A percentile compares a stretch with the other conserved stretches of the same genome.
phyloP scores from a whole-genome alignment of 2,329 filamentous ascomycete species.

The Ophiocordyceps camponoti-floridani region DNA sequence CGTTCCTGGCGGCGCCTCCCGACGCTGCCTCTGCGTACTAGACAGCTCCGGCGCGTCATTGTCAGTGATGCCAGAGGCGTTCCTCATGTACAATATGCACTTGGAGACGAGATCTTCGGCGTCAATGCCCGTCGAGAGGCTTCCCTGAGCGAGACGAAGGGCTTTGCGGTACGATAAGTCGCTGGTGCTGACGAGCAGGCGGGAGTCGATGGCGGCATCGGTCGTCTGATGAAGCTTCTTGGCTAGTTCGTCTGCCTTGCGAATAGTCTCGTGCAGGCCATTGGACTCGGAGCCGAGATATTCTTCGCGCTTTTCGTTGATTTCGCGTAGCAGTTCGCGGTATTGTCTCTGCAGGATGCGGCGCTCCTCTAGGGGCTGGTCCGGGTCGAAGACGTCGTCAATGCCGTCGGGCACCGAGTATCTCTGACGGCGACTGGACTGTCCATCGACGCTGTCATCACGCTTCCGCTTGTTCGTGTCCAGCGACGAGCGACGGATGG shows the following conservation, averaged over 20 bases:
- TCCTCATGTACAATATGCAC: constrained; percentile 73
- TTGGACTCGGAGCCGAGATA: constrained; percentile 47
- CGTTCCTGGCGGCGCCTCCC: constrained; percentile 9
- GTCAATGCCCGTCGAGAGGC: constrained; percentile 58
- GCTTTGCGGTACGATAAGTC: constrained; percentile 70
- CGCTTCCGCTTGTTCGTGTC: constrained; percentile 14
- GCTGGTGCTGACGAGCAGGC: constrained; percentile 64
- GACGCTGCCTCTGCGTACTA: constrained; percentile 27
- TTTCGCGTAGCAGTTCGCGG: constrained; percentile 43
- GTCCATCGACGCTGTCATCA: constrained; percentile 7
- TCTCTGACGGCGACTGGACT: constrained; percentile 7
- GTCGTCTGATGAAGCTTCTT: constrained; percentile 66
- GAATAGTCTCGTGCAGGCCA: constrained; percentile 47
- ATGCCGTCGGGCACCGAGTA: constrained; percentile 4
- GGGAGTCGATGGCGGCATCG: constrained; percentile 79
- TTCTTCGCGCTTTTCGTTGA: constrained; percentile 54
- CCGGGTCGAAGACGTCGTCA: constrained; percentile 51
- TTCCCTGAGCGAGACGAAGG: constrained; percentile 54
- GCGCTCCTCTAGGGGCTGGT: constrained; percentile 60
- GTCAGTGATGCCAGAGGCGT: constrained; percentile 36
- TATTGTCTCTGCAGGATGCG: constrained; percentile 51
- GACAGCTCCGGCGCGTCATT: constrained; percentile 32
- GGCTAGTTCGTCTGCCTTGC: constrained; percentile 46
- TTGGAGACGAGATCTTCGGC: constrained; percentile 85
- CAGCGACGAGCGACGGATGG: neutral